These are phyloP conservation scores for Fusarium fujikuroi DNA, from an alignment of 2,329 filamentous ascomycete genomes.

Conservation along the genomic window DNA sequence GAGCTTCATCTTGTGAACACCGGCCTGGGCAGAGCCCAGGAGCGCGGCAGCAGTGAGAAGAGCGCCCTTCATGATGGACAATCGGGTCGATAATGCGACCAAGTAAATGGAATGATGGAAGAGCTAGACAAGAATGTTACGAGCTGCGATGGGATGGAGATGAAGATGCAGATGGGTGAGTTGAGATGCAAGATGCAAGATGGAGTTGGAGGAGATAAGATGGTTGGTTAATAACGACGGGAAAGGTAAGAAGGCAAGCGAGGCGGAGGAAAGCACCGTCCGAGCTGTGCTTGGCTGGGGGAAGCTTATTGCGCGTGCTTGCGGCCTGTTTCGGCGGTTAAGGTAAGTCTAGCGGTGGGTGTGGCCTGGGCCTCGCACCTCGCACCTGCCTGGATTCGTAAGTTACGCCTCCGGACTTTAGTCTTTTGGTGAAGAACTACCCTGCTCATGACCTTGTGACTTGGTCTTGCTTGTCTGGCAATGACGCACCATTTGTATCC, in stretches of 20 bases:
- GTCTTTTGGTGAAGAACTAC: conserved; percentile 17
- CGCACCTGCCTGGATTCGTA: conserved; percentile 39
- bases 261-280: conserved; percentile 36
- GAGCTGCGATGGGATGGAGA: conserved; percentile 21
- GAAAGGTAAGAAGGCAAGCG: conserved; percentile 14
- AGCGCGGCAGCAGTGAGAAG: conserved; percentile 82
- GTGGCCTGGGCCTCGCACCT: conserved; percentile 24
- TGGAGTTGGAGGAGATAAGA: conserved; percentile 41
- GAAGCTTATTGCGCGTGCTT: conserved; percentile 42
- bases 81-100: conserved; percentile 31
- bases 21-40: conserved; percentile 84
- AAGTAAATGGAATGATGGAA: neutral
- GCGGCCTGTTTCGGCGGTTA: conserved; percentile 41
- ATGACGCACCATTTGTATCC: conserved; percentile 46
- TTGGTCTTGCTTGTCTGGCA: conserved; percentile 24
- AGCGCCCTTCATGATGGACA: conserved; percentile 83
- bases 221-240: conserved; percentile 29
- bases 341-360: neutral
- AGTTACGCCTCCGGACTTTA: conserved; percentile 30
- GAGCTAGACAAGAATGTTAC: conserved; percentile 17
- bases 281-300: conserved; percentile 23
- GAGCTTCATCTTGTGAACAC: conserved; percentile 95
- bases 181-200: conserved; percentile 31
- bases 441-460: conserved; percentile 43
- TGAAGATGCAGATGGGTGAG: conserved; percentile 20